Conservation (phyloP, 1,284 basidiomycete species). For the Irpex rosettiformis region DNA sequence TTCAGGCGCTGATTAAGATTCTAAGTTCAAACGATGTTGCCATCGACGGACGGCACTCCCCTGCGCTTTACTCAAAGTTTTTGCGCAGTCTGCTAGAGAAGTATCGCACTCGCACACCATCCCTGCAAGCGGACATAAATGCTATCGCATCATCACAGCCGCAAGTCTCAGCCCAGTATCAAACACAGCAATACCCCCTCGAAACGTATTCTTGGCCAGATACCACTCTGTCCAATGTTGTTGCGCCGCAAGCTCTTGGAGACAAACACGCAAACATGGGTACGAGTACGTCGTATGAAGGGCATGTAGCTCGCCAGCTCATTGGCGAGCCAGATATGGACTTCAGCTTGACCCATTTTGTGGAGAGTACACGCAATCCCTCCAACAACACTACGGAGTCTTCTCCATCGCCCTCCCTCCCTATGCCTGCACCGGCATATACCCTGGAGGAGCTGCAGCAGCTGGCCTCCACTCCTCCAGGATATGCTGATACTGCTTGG, state of each 20-base stretch:
- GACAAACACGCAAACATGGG: not conserved
- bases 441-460: not conserved
- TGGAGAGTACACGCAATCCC: constrained; percentile 4
- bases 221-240: not conserved
- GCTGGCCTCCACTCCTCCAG: not conserved
- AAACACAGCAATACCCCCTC: not conserved
- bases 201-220: constrained; percentile 9
- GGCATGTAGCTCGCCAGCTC: not conserved
- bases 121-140: not conserved
- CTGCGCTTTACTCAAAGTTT: constrained; percentile 45
- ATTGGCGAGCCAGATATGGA: constrained; percentile 11
- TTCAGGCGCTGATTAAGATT: constrained; percentile 41
- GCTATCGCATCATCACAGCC: not conserved
- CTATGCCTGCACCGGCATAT: not conserved
- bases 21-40: constrained; percentile 37
- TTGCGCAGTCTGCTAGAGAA: constrained; percentile 43
- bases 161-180: constrained; percentile 2
- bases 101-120: constrained; percentile 26
- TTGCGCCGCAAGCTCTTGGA: not conserved
- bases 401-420: not conserved
- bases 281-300: not conserved
- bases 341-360: constrained; percentile 11
- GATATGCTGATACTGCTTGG: not conserved
- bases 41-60: constrained; percentile 10
- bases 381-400: not conserved